Percentiles rank a stretch among this genome's conserved stretches.
Conservation (phyloP, 2,329 filamentous ascomycete genomes). For the Ophiostoma ips region DNA sequence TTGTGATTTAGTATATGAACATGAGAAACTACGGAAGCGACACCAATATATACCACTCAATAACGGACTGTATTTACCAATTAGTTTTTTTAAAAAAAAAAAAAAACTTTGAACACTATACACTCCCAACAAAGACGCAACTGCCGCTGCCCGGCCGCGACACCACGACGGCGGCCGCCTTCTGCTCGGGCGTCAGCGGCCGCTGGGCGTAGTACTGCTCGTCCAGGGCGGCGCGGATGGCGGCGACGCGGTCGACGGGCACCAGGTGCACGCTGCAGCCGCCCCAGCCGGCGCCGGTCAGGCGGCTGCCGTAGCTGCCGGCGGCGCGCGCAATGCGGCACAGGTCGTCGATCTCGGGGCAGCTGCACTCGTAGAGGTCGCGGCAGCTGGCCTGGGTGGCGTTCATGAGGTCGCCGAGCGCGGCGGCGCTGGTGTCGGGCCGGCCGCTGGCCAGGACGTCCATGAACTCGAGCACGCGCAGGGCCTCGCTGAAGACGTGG, state of each 20-base stretch:
- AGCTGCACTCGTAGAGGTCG: slow-evolving; percentile 81
- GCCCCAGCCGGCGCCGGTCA: slow-evolving; percentile 94
- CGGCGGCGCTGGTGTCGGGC: slow-evolving; percentile 45
- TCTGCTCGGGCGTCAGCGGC: slow-evolving; percentile 52
- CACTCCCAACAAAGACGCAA: slow-evolving; percentile 32
- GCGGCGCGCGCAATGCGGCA: slow-evolving; percentile 65
- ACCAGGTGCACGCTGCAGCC: slow-evolving; percentile 92
- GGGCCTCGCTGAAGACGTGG: slow-evolving; percentile 83
- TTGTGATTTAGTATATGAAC: too few species aligned
- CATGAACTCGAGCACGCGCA: slow-evolving; percentile 74
- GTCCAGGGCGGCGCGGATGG: slow-evolving; percentile 63
- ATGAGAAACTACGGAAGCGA: background rate
- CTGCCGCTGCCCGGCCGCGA: slow-evolving; percentile 73
- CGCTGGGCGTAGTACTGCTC: slow-evolving; percentile 69
- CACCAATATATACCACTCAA: too few species aligned
- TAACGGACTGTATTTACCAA: too few species aligned
- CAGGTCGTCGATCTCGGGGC: slow-evolving; percentile 79
- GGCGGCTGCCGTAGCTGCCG: slow-evolving; percentile 69
- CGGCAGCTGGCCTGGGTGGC: slow-evolving; percentile 79
- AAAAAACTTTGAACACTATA: too few species aligned
- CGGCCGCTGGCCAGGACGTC: slow-evolving; percentile 50
- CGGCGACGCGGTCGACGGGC: slow-evolving; percentile 65
- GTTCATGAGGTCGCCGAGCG: slow-evolving; percentile 79
- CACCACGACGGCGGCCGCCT: slow-evolving; percentile 69
- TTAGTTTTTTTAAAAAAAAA: background rate